Base-by-base conservation (phyloP, 169 alveolate species). In the Eimeria zaria region DNA sequence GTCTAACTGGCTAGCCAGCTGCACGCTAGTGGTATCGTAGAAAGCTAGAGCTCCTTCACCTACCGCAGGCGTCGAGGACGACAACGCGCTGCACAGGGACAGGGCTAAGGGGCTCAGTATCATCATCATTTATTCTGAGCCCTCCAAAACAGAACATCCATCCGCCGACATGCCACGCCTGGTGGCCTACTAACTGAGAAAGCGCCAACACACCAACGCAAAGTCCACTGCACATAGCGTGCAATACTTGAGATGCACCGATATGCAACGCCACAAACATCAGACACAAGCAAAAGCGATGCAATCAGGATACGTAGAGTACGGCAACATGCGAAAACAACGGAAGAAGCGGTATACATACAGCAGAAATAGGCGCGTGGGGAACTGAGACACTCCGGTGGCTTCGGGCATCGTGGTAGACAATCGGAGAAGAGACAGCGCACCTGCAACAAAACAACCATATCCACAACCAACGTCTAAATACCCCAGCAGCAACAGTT, bases 121-220 rank as follows among this genome's bases (percentile, higher is more conserved):
- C 93, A 41, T 62, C 93, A 8, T 85, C 93, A 46, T 62, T 85
- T 8, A 85, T 36, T 62, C 62, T 64, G 48, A 85, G 62, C 46
- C 93, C 93, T 48, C 93, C 93, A 62, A 62, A 85, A 20, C 67
- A 85, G 44, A 85, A 85, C 27, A 85, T 1, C 73, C 81, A 44
- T 22, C 93, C 93, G 41, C 93, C 93, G 93, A 62, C 81, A 11
- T 85, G 93, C 93, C 93, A 85, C 44, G 93, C 93, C 80, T 85
- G 93, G 81, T 85, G 93, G 46, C 93, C 93, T 22, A 62, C 93
- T 41, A 85, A 27, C 93, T 85, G 93, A 81, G 44, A 78, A 48
- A 84, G 39, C 55, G 62, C 44, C 55, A 62, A 44, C 91, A 83
- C 89, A 46, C 1, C n/a, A 55, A 2, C 33, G 91, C 53, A 33